Conservation (phyloP, 352 stramenopile species). For the Peronospora farinosa region DNA sequence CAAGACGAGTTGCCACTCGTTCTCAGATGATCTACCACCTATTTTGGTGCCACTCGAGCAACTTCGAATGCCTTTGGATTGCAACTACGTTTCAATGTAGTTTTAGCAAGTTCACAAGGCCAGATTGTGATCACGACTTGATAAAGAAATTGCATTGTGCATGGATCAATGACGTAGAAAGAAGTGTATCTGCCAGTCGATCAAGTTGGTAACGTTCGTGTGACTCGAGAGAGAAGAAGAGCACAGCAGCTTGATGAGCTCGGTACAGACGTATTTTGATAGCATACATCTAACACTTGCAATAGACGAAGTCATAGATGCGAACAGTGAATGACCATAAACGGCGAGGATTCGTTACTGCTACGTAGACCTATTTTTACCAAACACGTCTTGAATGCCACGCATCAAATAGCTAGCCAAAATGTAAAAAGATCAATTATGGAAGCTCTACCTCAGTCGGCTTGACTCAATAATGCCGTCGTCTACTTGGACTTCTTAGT, state of each 20-base stretch:
- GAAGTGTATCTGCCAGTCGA: neutral
- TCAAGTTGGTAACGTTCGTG: no score
- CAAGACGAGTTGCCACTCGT: slow-evolving; percentile 83
- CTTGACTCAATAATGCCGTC: slow-evolving; percentile 14
- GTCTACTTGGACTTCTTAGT: slow-evolving; percentile 72
- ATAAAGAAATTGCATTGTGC: neutral
- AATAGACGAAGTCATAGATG: neutral
- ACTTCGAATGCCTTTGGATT: slow-evolving; percentile 38
- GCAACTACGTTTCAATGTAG: slow-evolving; percentile 35
- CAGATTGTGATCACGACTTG: neutral
- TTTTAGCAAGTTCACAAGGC: neutral
- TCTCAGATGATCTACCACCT: slow-evolving; percentile 76
- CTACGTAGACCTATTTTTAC: slow-evolving; percentile 22
- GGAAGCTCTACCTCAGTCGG: slow-evolving; percentile 17
- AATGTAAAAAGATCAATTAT: slow-evolving; percentile 18
- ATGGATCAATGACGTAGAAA: neutral
- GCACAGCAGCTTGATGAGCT: no score
- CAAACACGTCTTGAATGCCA: slow-evolving; percentile 4
- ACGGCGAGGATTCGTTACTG: no score
- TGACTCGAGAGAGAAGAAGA: no score
- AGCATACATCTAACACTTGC: neutral
- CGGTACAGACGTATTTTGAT: no score
- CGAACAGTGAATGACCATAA: no score
- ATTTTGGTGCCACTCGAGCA: slow-evolving; percentile 71
- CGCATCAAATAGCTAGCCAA: neutral